Conservation (phyloP, 768 basidiomycete genomes). For the Amanita inopinata region DNA sequence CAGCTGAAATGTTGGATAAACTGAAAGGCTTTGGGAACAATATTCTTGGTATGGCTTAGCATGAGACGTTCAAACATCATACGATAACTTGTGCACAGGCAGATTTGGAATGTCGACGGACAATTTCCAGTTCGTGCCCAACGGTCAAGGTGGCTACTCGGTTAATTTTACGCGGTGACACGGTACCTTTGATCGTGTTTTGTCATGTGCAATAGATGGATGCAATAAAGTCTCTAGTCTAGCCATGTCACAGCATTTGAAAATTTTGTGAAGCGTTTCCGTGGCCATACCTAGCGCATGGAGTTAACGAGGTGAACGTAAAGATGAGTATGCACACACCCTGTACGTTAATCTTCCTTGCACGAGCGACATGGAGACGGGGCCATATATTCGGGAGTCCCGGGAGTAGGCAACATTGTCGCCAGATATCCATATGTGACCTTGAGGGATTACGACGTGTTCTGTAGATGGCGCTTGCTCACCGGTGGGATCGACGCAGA, state of each 20-base stretch:
- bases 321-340: constrained; percentile 29
- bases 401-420: constrained; percentile 79
- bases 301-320: constrained; percentile 6
- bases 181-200: neutral
- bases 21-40: constrained; percentile 89
- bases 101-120: constrained; percentile 93
- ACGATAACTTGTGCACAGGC: constrained; percentile 33
- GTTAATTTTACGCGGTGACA: constrained; percentile 60
- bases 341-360: constrained; percentile 55
- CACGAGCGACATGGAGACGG: constrained; percentile 76
- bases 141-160: constrained; percentile 92
- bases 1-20: constrained; percentile 86
- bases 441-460: constrained; percentile 72
- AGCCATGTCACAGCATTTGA: constrained; percentile 32
- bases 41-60: constrained; percentile 52
- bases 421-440: constrained; percentile 85
- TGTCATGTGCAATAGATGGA: neutral
- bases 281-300: constrained; percentile 34
- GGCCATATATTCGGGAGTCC: constrained; percentile 91
- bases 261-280: constrained; percentile 28
- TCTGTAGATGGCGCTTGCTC: constrained; percentile 50
- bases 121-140: constrained; percentile 94
- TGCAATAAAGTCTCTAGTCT: constrained; percentile 15
- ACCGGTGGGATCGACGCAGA: constrained; percentile 85
- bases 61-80: neutral